Conservation (phyloP, 768 basidiomycete genomes). For the Macrocybe gigantea region DNA sequence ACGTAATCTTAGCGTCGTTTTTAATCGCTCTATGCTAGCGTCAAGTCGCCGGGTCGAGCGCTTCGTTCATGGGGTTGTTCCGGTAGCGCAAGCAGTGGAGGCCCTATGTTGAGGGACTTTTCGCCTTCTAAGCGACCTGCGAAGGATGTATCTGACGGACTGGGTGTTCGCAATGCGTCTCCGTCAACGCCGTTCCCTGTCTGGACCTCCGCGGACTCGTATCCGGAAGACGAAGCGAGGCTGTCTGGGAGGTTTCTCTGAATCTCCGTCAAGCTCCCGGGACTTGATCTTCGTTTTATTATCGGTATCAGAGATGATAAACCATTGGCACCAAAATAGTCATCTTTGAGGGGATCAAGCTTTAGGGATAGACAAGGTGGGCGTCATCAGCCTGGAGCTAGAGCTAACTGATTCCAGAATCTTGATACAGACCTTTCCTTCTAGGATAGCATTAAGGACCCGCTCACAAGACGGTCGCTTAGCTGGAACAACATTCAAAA, state of each 20-base stretch:
- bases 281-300: conserved; percentile 6
- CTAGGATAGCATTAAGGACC: conserved; percentile 60
- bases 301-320: conserved; percentile 8
- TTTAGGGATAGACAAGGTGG: background rate
- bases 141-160: conserved; percentile 1
- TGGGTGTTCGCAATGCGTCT: conserved; percentile 3
- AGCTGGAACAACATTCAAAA: conserved; percentile 57
- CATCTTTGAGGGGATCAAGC: conserved; percentile 14
- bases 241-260: background rate
- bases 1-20: background rate
- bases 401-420: background rate
- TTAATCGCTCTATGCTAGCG: background rate
- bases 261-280: background rate
- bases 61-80: background rate
- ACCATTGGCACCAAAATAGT: conserved; percentile 2
- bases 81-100: conserved; percentile 10
- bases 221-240: background rate
- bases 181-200: background rate
- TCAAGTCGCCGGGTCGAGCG: background rate
- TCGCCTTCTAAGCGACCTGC: conserved; percentile 4
- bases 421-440: conserved; percentile 58
- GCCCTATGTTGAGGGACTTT: conserved; percentile 8
- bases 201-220: background rate
- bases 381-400: background rate
- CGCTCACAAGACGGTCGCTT: conserved; percentile 70